A percentile compares a stretch with the other conserved stretches of the same genome.
Conservation (phyloP, 2,329 filamentous ascomycete genomes). For the Fusarium secorum region DNA sequence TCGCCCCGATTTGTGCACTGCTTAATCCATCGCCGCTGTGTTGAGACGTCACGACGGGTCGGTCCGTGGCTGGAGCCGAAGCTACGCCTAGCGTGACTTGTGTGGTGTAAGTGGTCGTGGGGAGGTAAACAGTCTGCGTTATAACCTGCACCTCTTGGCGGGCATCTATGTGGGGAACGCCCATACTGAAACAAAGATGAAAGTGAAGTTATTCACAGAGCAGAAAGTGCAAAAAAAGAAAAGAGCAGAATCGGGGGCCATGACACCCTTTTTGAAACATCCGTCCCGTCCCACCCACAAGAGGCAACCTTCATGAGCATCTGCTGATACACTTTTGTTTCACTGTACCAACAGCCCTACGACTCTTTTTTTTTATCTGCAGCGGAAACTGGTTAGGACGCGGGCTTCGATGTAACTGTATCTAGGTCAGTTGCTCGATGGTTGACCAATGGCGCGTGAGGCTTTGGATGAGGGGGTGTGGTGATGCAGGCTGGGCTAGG, state of each 20-base stretch:
- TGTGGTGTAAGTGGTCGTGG: conserved; percentile 49
- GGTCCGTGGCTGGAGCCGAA: conserved; percentile 18
- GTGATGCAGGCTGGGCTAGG: conserved; percentile 36
- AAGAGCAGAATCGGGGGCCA: conserved; percentile 2
- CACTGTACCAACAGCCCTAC: background rate
- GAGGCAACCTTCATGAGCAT: conserved; percentile 35
- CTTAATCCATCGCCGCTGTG: conserved; percentile 42
- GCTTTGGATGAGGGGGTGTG: conserved; percentile 18
- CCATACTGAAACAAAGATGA: background rate
- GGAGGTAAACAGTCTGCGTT: conserved; percentile 49
- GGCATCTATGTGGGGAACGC: conserved; percentile 24
- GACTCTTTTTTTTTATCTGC: conserved; percentile 4
- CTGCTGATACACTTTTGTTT: conserved; percentile 35
- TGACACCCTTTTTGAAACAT: conserved; percentile 29
- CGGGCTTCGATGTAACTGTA: conserved; percentile 22
- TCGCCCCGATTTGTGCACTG: conserved; percentile 51
- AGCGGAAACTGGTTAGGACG: conserved; percentile 9
- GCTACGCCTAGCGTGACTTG: conserved; percentile 44
- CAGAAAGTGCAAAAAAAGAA: conserved; percentile 23
- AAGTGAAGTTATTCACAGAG: conserved; percentile 31
- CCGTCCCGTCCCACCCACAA: conserved; percentile 19
- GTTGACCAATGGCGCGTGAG: conserved; percentile 26
- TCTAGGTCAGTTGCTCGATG: conserved; percentile 21
- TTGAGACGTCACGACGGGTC: conserved; percentile 19
- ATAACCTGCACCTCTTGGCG: conserved; percentile 45